These are phyloP conservation scores for Corylus avellana DNA, from an alignment of 306 rosid species.

Conservation along the genomic window DNA sequence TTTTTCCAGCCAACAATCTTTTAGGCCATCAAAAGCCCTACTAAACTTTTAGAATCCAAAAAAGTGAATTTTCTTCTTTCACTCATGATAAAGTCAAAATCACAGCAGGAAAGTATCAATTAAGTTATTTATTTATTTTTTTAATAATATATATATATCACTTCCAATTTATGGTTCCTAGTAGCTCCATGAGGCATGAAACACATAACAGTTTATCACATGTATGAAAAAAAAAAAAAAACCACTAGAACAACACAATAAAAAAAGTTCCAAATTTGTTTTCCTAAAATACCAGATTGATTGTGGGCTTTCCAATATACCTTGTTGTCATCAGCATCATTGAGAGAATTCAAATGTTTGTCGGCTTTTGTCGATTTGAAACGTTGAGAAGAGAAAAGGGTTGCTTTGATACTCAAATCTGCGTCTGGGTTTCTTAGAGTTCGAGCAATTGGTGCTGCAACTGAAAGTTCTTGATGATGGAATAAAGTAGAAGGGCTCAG, in stretches of 20 bases:
- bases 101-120: not conserved
- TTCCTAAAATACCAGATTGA: not conserved
- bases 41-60: not conserved
- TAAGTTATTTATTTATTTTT: no score
- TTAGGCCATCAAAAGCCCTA: not conserved
- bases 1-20: not conserved
- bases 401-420: not conserved
- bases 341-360: conserved; percentile 24
- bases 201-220: no score
- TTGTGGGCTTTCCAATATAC: conserved; percentile 27
- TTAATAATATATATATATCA: not conserved
- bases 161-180: not conserved
- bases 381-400: conserved; percentile 39
- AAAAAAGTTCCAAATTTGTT: not conserved
- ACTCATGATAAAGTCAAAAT: not conserved
- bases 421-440: conserved; percentile 13
- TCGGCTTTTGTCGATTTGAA: conserved; percentile 44
- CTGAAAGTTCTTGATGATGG: conserved; percentile 17
- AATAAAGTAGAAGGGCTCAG: conserved; percentile 19
- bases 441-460: conserved; percentile 6
- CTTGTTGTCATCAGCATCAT: conserved; percentile 39
- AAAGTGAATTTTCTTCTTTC: not conserved
- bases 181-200: not conserved
- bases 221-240: not conserved
- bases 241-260: not conserved